Percentiles rank a stretch among this genome's conserved stretches.
Conservation (phyloP, 192 early-diverging fungal genomes). For the Backusella psychrophila region DNA sequence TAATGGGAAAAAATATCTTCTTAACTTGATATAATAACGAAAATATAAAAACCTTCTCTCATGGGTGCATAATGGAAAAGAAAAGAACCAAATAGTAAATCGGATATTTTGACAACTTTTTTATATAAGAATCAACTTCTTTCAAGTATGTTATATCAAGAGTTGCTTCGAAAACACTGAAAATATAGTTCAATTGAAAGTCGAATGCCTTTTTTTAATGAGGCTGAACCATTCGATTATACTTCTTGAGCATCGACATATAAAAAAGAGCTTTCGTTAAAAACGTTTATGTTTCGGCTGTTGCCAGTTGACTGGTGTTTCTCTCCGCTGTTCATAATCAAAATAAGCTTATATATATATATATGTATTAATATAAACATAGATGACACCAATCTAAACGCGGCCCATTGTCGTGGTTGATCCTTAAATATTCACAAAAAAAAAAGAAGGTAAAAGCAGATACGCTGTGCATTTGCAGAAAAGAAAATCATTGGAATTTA, state of each 20-base stretch:
- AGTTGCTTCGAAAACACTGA: too few relatives aligned
- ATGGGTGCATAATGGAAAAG: not conserved
- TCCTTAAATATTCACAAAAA: not conserved
- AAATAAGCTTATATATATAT: not conserved
- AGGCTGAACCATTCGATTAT: too few relatives aligned
- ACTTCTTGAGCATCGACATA: not conserved
- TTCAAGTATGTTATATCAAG: too few relatives aligned
- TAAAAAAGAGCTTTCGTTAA: not conserved
- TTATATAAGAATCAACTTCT: too few relatives aligned
- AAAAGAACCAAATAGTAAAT: not conserved
- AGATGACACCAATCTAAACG: not conserved
- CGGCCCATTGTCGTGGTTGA: not conserved
- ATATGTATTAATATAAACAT: not conserved
- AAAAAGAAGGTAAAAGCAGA: not conserved
- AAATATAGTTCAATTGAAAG: not conserved
- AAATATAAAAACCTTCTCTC: not conserved
- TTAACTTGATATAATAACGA: slow-evolving; percentile 93
- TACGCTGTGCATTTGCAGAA: not conserved
- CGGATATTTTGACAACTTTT: not conserved
- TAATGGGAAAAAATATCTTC: slow-evolving; percentile 71
- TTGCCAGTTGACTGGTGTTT: not conserved
- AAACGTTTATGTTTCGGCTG: not conserved
- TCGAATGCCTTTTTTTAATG: not conserved
- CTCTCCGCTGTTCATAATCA: not conserved
- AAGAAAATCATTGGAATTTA: not conserved